A percentile compares a stretch with the other conserved stretches of the same genome.
Conservation (phyloP, 495 filamentous ascomycete genomes). For the Penicillium bovifimosum region DNA sequence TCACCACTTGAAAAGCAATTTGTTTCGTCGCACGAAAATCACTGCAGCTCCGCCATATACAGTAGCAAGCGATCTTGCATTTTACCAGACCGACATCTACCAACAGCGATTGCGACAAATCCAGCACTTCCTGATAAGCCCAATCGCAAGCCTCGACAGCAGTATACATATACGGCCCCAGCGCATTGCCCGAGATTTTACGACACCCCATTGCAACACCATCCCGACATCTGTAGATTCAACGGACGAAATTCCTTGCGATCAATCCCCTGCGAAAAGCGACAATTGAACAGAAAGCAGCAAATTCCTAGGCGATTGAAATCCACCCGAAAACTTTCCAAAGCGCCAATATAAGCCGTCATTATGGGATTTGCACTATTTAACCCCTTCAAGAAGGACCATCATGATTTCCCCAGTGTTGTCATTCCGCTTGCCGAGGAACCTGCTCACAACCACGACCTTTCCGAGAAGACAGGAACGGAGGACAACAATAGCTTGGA, state of each 20-base stretch:
- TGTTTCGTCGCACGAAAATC: background rate
- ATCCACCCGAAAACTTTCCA: constrained; percentile 1
- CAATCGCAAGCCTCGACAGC: background rate
- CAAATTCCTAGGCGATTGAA: background rate
- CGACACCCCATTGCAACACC: constrained; percentile 2
- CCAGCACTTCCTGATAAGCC: background rate
- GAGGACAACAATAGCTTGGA: constrained; percentile 22
- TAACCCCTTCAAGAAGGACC: constrained; percentile 50
- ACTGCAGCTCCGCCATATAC: constrained; percentile 9
- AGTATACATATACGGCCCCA: constrained; percentile 4
- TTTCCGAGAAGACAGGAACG: constrained; percentile 26
- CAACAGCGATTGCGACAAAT: background rate
- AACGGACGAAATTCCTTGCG: background rate
- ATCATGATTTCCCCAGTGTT: constrained; percentile 45
- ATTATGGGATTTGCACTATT: constrained; percentile 29
- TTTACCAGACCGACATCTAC: background rate
- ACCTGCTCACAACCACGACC: constrained; percentile 21
- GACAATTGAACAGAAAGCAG: constrained; percentile 9
- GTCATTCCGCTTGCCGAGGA: constrained; percentile 47
- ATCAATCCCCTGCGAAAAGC: background rate
- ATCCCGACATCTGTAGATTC: constrained; percentile 13
- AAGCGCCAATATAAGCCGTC: constrained; percentile 23
- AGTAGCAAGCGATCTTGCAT: constrained; percentile 13
- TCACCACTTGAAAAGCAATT: constrained; percentile 5
- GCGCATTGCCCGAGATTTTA: background rate